A percentile compares a stretch with the other conserved stretches of the same genome.
phyloP scores from a whole-genome alignment of 306 rosid species.

The Glycine latifolia region DNA sequence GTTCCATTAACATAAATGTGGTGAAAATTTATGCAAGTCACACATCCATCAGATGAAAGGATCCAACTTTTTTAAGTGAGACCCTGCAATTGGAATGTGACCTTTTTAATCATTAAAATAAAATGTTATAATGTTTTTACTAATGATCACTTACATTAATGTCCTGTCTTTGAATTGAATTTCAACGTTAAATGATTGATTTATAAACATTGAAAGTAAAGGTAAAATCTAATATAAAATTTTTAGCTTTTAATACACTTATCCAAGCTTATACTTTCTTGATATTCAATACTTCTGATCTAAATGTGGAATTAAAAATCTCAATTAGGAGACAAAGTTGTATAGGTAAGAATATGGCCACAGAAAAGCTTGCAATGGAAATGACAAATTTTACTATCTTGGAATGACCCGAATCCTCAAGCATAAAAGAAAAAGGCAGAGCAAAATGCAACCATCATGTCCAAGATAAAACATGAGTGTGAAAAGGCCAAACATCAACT shows the following conservation, averaged over 20 bases:
- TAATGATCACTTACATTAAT: background rate
- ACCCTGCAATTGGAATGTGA: too few species aligned
- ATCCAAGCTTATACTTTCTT: background rate
- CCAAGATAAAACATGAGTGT: too few species aligned
- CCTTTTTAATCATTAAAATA: too few species aligned
- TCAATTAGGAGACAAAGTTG: conserved; percentile 11
- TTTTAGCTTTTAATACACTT: background rate
- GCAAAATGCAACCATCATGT: too few species aligned
- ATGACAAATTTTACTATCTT: background rate
- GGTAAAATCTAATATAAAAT: background rate
- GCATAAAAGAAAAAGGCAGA: background rate
- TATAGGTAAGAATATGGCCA: background rate
- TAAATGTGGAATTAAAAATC: conserved; percentile 12
- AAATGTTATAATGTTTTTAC: too few species aligned
- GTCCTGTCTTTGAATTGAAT: background rate
- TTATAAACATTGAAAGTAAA: background rate
- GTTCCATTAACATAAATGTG: too few species aligned
- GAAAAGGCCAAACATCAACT: too few species aligned
- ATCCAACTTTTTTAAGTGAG: too few species aligned
- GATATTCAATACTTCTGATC: conserved; percentile 5
- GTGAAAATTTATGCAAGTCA: too few species aligned
- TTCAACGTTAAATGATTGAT: background rate
- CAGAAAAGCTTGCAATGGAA: conserved; percentile 12
- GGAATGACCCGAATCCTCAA: background rate
- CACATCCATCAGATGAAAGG: too few species aligned